These are phyloP conservation scores for Phytophthora pisi DNA, from an alignment of 352 stramenopile species.

Conservation along the genomic window DNA sequence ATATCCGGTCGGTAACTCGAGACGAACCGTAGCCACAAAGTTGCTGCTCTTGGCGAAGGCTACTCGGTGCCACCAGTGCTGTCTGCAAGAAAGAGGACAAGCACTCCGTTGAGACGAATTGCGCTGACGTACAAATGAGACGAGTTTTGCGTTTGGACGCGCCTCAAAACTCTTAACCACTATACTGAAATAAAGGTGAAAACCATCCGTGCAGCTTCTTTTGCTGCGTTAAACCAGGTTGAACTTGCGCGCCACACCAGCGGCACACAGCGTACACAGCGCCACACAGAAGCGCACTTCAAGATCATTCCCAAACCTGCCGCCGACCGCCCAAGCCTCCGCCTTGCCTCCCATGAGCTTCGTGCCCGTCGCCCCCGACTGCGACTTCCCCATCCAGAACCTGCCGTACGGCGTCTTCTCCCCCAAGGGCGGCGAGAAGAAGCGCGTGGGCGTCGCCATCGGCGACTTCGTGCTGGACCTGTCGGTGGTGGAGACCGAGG, in stretches of 20 bases:
- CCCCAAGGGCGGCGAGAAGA: slow-evolving; percentile 64
- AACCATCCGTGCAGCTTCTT: too few relatives aligned
- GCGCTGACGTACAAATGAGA: too few relatives aligned
- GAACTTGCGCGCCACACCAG: neutral
- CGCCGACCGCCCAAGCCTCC: neutral
- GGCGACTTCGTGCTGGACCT: slow-evolving; percentile 90
- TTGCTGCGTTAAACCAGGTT: neutral
- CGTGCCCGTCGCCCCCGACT: slow-evolving; percentile 55
- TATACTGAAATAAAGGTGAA: too few relatives aligned
- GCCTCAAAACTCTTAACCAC: too few relatives aligned
- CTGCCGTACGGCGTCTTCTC: slow-evolving; percentile 96
- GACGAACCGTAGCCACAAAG: too few relatives aligned
- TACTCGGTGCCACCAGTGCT: too few relatives aligned
- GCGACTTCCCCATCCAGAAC: slow-evolving; percentile 95
- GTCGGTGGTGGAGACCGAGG: slow-evolving; percentile 86
- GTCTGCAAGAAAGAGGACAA: too few relatives aligned
- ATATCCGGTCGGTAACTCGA: too few relatives aligned
- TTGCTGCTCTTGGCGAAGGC: too few relatives aligned
- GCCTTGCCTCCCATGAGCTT: slow-evolving; percentile 49
- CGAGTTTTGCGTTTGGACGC: too few relatives aligned
- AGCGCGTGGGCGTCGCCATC: slow-evolving; percentile 84
- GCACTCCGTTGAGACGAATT: too few relatives aligned
- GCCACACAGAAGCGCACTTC: neutral
- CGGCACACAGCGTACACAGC: neutral
- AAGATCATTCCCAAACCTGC: neutral